These are phyloP conservation scores for Geotrichum bryndzae DNA, from an alignment of 1,139 yeast species.

Conservation along the genomic window DNA sequence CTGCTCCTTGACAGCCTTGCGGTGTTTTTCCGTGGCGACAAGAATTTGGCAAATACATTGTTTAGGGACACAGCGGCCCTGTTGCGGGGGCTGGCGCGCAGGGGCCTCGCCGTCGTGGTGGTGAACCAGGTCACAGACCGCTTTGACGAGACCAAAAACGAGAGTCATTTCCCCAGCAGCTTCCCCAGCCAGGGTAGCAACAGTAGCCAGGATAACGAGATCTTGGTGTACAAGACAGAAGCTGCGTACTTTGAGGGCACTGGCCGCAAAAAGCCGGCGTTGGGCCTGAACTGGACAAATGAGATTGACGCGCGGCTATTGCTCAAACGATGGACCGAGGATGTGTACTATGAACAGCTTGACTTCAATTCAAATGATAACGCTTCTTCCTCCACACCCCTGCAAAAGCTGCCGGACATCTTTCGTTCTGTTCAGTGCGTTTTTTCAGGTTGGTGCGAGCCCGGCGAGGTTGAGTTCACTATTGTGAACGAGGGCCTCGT, in stretches of 20 bases:
- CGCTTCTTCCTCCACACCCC: not conserved
- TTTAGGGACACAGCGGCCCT: conserved; percentile 24
- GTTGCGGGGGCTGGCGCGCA: conserved; percentile 47
- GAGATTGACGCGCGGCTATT: conserved; percentile 39
- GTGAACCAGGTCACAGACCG: conserved; percentile 75
- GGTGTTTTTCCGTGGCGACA: conserved; percentile 60
- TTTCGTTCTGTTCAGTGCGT: conserved; percentile 13
- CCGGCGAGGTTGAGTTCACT: conserved; percentile 18
- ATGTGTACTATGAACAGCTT: not conserved
- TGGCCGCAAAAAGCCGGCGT: conserved; percentile 35
- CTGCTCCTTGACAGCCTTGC: conserved; percentile 80
- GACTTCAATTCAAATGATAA: not conserved
- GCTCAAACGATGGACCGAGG: conserved; percentile 29
- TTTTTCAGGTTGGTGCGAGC: conserved; percentile 21
- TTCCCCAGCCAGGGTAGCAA: not conserved
- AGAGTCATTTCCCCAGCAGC: not conserved
- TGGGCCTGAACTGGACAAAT: conserved; percentile 44
- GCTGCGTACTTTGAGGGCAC: not conserved
- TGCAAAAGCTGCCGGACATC: not conserved
- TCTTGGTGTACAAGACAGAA: not conserved
- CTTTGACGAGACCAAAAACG: conserved; percentile 4
- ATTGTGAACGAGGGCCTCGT: conserved; percentile 17
- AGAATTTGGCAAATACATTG: conserved; percentile 20
- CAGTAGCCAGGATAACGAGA: not conserved
- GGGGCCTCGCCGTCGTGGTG: conserved; percentile 57